Evolutionary conservation across 176 grass and related monocot genomes (phyloP), one percentile per base, ranked within the genome.

Genomic region (Hsuehochloa calcarea): DNA sequence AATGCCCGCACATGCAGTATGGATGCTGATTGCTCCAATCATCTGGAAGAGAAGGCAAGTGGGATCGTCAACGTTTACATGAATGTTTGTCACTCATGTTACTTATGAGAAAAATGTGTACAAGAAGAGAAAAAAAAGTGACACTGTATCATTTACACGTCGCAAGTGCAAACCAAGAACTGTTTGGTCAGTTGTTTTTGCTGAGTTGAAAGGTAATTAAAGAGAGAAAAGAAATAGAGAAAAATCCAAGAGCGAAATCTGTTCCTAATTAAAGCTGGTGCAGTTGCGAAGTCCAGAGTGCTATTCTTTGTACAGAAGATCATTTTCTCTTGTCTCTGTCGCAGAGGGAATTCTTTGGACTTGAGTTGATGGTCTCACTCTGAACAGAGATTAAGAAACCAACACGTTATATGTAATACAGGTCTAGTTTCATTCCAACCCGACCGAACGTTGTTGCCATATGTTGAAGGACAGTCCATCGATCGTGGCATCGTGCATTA

Each of bases 21-120:
- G 85, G 78, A 73, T 79, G 85, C 37, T 87, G 13, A 62, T 80
- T 45, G 66, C 85, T 31, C 78, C 75, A 22, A 39, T 82, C 11
- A 27, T 88, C 12, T 74, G 78, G 69, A 81, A 50, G 64, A 40
- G 29, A 3, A 66, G 70, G 80, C 78, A 83, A 17, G 77, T 81
- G 9, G 66, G 63, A 3, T 75, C 72, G 10, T 73, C 77, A 4
- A 0, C 45, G 17, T 82, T 40, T 38, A 37, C 77, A 62, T 79
- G 75, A 80, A 34, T 4, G 78, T 68, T 17, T 39, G 46, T 80
- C 63, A 34, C 63, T 68, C 45, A 4, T 52, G 64, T 23, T 54
- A 20, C 3, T 22, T 49, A 50, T 35, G 50, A 59, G 31, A 45
- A 43, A 34, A 29, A 10, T 61, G 13, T 61, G 8, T 34, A 0